Evolutionary conservation across 2,329 filamentous ascomycete species (phyloP), one percentile per base, ranked within the genome.

Genomic region (Trichocomaceae sp.): DNA sequence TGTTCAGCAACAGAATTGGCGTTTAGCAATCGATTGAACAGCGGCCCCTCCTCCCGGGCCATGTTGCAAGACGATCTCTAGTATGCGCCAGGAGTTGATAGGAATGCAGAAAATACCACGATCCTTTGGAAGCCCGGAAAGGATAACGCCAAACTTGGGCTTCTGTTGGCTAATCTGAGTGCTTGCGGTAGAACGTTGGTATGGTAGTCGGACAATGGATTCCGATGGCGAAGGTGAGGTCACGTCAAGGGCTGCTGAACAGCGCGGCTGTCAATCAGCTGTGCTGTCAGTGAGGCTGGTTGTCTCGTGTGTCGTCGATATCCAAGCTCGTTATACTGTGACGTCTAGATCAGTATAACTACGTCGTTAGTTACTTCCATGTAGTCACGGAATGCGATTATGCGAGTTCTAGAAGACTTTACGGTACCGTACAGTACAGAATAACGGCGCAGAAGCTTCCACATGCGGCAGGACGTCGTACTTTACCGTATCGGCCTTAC

Each of bases 21-120:
- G 62, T 74, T 79, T 59, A 77, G 77, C 54, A 87, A 75, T 66
- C 83, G 79, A 54, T 77, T 71, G 50, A 84, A 72, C 61, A 84
- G 78, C 52, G 80, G 75, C 50, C 69, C 75, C 61, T 77, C 75
- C 56, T 77, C 69, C 62, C 77, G 75, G 64, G 79, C 79, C 83
- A 85, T 85, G 62, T 57, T 22, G 39, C 39, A 19, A 42, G 37
- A 22, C 39, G 39, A 17, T 17, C 12, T 39, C 6, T 39, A 17
- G 35, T n/a, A 17, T 17, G 19, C 39, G 22, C 4, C 39, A 13
- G 8, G 39, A 42, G 9, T 20, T 42, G 10, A 22, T 19, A 12
- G 39, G n/a, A 6, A 3, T 39, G 15, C 2, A 20, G 20, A 4
- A 15, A 37, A 15, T 37, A 26, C 23, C 4, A 8, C 23, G 23